Percentiles rank a stretch among this genome's conserved stretches.
phyloP scores from a whole-genome alignment of 2,329 filamentous ascomycete genomes.

The Nemania sp. region DNA sequence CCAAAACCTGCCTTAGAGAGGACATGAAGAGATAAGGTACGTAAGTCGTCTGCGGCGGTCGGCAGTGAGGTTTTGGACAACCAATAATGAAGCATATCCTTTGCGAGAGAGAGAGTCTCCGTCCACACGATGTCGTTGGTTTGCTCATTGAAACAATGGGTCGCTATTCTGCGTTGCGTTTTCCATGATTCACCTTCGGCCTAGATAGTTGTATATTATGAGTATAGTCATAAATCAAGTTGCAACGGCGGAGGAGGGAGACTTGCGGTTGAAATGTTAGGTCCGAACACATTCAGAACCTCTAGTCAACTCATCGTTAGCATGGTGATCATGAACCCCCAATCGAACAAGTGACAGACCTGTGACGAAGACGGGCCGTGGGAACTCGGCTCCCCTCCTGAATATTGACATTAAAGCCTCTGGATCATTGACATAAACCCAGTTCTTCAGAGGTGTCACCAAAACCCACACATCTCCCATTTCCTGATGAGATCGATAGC shows the following conservation, averaged over 20 bases:
- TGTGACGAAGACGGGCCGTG: slow-evolving; percentile 33
- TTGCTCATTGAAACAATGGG: slow-evolving; percentile 48
- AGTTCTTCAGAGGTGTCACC: slow-evolving; percentile 36
- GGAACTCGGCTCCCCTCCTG: slow-evolving; percentile 35
- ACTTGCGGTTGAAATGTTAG: slow-evolving; percentile 26
- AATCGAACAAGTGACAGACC: slow-evolving; percentile 13
- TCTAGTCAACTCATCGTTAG: slow-evolving; percentile 10
- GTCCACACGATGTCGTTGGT: slow-evolving; percentile 49
- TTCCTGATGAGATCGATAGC: slow-evolving; percentile 44
- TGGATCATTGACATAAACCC: slow-evolving; percentile 36
- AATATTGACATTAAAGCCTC: slow-evolving; percentile 35
- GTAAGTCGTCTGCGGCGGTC: slow-evolving; percentile 44
- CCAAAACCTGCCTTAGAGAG: slow-evolving; percentile 49
- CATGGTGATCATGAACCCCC: neutral
- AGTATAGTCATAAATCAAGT: neutral
- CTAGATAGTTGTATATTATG: neutral
- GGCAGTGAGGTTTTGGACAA: slow-evolving; percentile 36
- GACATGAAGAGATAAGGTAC: slow-evolving; percentile 48
- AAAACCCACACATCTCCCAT: slow-evolving; percentile 45
- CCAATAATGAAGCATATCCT: slow-evolving; percentile 50
- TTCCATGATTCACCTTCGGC: slow-evolving; percentile 40
- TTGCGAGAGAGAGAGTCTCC: slow-evolving; percentile 43
- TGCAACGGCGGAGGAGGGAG: neutral
- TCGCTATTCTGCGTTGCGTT: slow-evolving; percentile 45
- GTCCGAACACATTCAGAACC: slow-evolving; percentile 34